phyloP scores from a whole-genome alignment of 2,329 filamentous ascomycete species.

The Nothophoma quercina region DNA sequence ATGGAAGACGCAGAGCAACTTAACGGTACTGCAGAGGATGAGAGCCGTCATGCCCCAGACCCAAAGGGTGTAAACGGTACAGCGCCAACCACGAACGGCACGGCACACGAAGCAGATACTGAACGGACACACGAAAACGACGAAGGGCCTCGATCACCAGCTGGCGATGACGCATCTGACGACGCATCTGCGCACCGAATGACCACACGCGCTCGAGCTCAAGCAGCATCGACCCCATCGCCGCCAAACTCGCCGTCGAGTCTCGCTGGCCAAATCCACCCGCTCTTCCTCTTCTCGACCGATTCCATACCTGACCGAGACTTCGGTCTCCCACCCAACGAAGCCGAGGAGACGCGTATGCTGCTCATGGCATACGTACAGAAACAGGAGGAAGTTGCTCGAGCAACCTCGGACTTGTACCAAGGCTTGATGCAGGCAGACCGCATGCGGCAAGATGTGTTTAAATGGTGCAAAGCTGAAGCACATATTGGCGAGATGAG shows the following conservation, averaged over 20 bases:
- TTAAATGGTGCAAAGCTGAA: constrained; percentile 80
- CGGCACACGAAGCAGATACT: constrained; percentile 19
- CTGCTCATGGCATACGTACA: constrained; percentile 80
- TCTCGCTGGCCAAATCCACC: constrained; percentile 70
- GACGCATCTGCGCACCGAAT: constrained; percentile 59
- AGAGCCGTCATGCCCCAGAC: constrained; percentile 20
- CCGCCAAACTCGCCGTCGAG: constrained; percentile 56
- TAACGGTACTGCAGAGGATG: constrained; percentile 24
- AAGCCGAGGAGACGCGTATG: constrained; percentile 80
- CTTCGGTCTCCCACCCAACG: constrained; percentile 72
- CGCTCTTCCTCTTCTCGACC: constrained; percentile 73
- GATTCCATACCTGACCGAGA: constrained; percentile 72
- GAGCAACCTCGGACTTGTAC: constrained; percentile 72
- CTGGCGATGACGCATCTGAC: constrained; percentile 51
- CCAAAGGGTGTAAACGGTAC: constrained; percentile 25
- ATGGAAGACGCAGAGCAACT: constrained; percentile 37
- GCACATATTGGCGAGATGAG: constrained; percentile 80
- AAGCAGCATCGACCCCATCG: constrained; percentile 51
- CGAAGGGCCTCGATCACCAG: constrained; percentile 28
- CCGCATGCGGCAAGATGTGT: constrained; percentile 73
- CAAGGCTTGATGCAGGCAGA: constrained; percentile 76
- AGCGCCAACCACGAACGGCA: constrained; percentile 33
- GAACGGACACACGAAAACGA: constrained; percentile 34
- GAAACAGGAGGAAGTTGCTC: constrained; percentile 84
- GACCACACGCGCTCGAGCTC: constrained; percentile 63